Base-by-base conservation (phyloP, 2,329 filamentous ascomycete genomes). In the Rutstroemia sp. region DNA sequence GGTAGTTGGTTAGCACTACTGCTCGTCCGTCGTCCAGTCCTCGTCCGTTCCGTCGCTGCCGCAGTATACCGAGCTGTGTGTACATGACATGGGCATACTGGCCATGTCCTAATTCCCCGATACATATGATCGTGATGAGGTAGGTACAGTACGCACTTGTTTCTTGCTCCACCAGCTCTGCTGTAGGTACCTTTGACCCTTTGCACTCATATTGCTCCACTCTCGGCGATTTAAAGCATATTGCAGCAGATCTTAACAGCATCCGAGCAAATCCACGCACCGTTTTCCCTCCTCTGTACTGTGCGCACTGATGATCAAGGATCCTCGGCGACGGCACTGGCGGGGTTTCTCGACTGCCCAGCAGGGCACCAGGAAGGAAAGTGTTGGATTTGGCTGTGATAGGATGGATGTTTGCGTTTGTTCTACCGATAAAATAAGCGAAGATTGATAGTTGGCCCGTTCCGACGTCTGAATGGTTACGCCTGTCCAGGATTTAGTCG, bases 401-500 rank as follows among this genome's bases (percentile, higher is more conserved):
- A 51, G 44, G 51, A 54, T 54, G 42, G 21, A 51, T 42, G 36
- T 51, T 53, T 53, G 21, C 38, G 19, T 47, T 34, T 53, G 51
- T 47, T 47, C 51, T 47, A 47, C 40, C 40, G 9, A 42, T 52
- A 34, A 17, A 40, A 27, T 48, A 54, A 48, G 44, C 44, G 51
- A 48, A 17, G 12, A 19, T 48, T 16, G 23, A 19, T 40, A 27
- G 44, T 21, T 48, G 14, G 44, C 10, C 44, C 12, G 36, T 21
- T 23, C n/a, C 12, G 21, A 48, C n/a, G 16, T 40, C 44, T 56
- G 36, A 58, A 39, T 49, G 42, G 57, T 36, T 53, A 25, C 8
- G 36, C 17, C 8, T 9, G 42, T 30, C 61, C 45, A 51, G 60
- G 57, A 58, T 61, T 56, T 63, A 62, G 54, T 58, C 57, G 57